Percentiles rank a stretch among this genome's conserved stretches.
Conservation (phyloP, 2,329 filamentous ascomycete genomes). For the Penicillium sp. region DNA sequence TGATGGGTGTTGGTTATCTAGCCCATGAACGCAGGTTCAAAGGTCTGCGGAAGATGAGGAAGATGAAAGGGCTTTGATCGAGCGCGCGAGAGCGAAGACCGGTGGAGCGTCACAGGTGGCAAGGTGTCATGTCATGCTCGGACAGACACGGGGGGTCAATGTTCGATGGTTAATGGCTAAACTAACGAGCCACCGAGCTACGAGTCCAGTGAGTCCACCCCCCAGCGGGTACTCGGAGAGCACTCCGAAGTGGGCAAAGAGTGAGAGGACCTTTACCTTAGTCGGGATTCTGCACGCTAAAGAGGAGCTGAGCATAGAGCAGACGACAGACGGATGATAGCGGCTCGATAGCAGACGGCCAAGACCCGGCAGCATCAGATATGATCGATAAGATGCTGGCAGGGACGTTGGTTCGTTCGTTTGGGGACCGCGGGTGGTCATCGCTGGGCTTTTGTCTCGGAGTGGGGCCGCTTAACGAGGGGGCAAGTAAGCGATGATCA, state of each 20-base stretch:
- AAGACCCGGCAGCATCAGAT: slow-evolving; percentile 22
- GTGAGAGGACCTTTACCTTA: background rate
- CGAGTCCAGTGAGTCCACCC: background rate
- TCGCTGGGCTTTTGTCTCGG: slow-evolving; percentile 2
- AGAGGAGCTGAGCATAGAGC: background rate
- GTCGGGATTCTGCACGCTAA: background rate
- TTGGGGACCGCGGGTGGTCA: slow-evolving; percentile 6
- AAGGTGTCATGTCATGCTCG: background rate
- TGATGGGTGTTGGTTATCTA: background rate
- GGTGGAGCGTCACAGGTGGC: background rate
- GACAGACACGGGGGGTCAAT: background rate
- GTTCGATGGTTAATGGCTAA: background rate
- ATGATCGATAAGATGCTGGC: slow-evolving; percentile 28
- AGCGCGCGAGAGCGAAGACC: background rate
- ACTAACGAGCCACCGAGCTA: background rate
- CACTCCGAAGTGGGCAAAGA: background rate
- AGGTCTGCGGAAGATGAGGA: background rate
- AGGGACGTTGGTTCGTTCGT: slow-evolving; percentile 14
- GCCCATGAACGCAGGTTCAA: background rate
- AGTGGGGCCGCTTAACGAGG: slow-evolving; percentile 1
- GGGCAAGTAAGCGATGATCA: background rate
- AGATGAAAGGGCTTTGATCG: background rate
- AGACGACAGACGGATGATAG: background rate
- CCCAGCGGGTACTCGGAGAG: background rate
- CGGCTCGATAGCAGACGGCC: background rate